A percentile compares a stretch with the other conserved stretches of the same genome.
phyloP scores from a whole-genome alignment of 352 stramenopile species.

The Globisporangium paroecandrum region DNA sequence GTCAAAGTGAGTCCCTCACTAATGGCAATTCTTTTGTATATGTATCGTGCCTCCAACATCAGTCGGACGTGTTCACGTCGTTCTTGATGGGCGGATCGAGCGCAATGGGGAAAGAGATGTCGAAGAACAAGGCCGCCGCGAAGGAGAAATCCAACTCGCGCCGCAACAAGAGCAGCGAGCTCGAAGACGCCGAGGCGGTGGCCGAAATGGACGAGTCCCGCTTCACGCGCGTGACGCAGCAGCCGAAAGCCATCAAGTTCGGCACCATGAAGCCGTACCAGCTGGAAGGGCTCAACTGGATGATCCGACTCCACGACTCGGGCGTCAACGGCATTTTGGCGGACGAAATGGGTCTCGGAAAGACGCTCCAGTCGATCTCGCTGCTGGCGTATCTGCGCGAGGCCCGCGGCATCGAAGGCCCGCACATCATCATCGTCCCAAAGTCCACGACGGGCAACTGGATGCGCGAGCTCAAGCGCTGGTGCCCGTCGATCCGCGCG shows the following conservation, averaged over 20 bases:
- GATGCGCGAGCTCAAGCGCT: slow-evolving; percentile 98
- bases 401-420: slow-evolving; percentile 90
- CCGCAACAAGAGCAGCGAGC: slow-evolving; percentile 59
- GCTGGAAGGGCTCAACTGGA: slow-evolving; percentile 87
- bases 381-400: slow-evolving; percentile 96
- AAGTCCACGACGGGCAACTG: slow-evolving; percentile 99
- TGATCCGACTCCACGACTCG: slow-evolving; percentile 92
- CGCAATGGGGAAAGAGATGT: slow-evolving; percentile 75
- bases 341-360: slow-evolving; percentile 90
- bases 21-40: background rate
- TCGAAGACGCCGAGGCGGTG: slow-evolving; percentile 62
- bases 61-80: slow-evolving; percentile 85
- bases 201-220: slow-evolving; percentile 79
- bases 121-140: slow-evolving; percentile 36
- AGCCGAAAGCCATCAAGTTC: slow-evolving; percentile 81
- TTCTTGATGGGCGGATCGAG: slow-evolving; percentile 85
- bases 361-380: slow-evolving; percentile 98
- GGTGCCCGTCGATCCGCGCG: slow-evolving; percentile 91
- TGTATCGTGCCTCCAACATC: background rate
- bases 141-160: slow-evolving; percentile 46
- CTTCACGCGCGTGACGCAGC: slow-evolving; percentile 78
- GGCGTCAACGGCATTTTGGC: slow-evolving; percentile 84
- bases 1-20: slow-evolving; percentile 1
- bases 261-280: slow-evolving; percentile 89
- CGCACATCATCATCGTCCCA: slow-evolving; percentile 98